Conservation (phyloP, 768 basidiomycete species). For the Pholiota conissans region DNA sequence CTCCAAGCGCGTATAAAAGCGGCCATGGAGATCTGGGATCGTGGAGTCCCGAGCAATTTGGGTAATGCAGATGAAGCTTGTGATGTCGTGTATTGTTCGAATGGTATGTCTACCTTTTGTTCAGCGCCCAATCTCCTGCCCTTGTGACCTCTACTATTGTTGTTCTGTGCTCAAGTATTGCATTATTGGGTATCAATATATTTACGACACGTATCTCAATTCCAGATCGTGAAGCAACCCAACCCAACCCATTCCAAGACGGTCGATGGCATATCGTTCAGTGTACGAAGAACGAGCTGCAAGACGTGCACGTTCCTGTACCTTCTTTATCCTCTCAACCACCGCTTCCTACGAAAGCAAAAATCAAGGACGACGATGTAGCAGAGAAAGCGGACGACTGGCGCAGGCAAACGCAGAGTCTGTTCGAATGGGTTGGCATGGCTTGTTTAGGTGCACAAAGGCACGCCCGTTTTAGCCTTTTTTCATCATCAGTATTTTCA, state of each 20-base stretch:
- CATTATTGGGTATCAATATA: not conserved
- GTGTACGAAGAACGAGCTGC: slow-evolving; percentile 24
- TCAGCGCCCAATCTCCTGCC: no score
- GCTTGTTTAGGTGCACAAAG: slow-evolving; percentile 65
- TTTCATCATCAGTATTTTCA: not conserved
- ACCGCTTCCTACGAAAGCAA: not conserved
- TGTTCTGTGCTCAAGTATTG: not conserved
- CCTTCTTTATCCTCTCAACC: slow-evolving; percentile 30
- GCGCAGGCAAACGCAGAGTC: slow-evolving; percentile 38
- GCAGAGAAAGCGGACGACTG: slow-evolving; percentile 50
- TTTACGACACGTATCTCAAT: not conserved
- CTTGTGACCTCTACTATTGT: no score
- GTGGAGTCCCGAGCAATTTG: slow-evolving; percentile 28
- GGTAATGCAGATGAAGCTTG: slow-evolving; percentile 36
- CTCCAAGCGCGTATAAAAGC: slow-evolving; percentile 37
- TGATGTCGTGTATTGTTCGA: slow-evolving; percentile 43
- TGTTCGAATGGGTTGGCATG: slow-evolving; percentile 80
- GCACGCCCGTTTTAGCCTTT: slow-evolving; percentile 31
- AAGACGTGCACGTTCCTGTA: slow-evolving; percentile 43
- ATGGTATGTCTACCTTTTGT: no score
- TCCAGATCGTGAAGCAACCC: slow-evolving; percentile 2
- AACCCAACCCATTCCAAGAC: slow-evolving; percentile 18
- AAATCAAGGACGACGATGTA: slow-evolving; percentile 10
- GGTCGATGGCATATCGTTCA: slow-evolving; percentile 20
- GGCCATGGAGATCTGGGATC: slow-evolving; percentile 53